Evolutionary conservation across 805 yeast genomes (phyloP).

Genomic region (Metschnikowia kofuensis): DNA sequence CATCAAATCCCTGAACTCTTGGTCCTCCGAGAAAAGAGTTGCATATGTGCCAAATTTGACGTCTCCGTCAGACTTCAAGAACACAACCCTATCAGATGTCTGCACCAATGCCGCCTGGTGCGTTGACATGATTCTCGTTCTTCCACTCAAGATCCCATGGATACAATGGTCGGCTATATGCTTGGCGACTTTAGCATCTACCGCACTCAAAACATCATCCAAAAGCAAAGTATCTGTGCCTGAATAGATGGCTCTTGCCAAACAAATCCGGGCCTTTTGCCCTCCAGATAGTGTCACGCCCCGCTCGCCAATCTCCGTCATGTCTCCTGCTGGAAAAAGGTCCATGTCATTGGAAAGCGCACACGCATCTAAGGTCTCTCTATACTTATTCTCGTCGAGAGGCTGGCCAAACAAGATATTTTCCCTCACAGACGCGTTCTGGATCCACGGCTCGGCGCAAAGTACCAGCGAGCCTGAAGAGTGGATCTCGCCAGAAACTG

Average conservation of each 20-base stretch:
- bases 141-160: too few relatives aligned
- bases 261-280: conserved; percentile 90
- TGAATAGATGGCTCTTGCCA: conserved; percentile 94
- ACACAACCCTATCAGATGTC: too few relatives aligned
- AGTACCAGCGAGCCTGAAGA: conserved; percentile 81
- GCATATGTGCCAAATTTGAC: too few relatives aligned
- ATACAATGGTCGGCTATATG: conserved; percentile 75
- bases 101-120: too few relatives aligned
- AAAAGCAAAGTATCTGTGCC: conserved; percentile 86
- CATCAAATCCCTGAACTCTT: too few relatives aligned
- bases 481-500: conserved; percentile 68
- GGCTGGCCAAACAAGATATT: conserved; percentile 88
- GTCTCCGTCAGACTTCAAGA: too few relatives aligned
- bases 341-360: conserved; percentile 77
- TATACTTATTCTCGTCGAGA: conserved; percentile 77
- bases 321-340: conserved; percentile 82
- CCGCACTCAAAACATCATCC: conserved; percentile 94
- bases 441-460: conserved; percentile 93
- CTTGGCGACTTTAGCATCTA: conserved; percentile 92
- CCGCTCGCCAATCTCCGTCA: conserved; percentile 92
- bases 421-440: conserved; percentile 89
- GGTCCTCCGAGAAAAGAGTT: too few relatives aligned
- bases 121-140: too few relatives aligned
- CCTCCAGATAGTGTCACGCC: conserved; percentile 97
- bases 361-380: conserved; percentile 80